These are phyloP conservation scores for Neurospora hispaniola DNA, from an alignment of 495 filamentous ascomycete genomes.

Conservation along the genomic window DNA sequence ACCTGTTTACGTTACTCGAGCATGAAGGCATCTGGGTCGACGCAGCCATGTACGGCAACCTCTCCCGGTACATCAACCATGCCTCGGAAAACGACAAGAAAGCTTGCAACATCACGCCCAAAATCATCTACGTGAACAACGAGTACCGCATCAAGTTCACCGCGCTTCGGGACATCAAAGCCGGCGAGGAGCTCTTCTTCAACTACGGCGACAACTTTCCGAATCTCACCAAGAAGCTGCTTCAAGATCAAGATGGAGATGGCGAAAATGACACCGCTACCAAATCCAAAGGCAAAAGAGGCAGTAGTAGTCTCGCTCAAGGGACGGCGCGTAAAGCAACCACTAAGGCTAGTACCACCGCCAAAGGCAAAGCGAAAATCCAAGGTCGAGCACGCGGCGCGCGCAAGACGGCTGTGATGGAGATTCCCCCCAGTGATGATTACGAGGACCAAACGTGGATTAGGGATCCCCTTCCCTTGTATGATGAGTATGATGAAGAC, in stretches of 20 bases:
- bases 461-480: neutral
- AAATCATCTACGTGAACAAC: constrained; percentile 52
- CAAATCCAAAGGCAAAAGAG: constrained; percentile 13
- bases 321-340: constrained; percentile 15
- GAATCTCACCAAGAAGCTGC: constrained; percentile 38
- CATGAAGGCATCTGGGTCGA: constrained; percentile 42
- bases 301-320: constrained; percentile 1
- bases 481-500: constrained; percentile 12
- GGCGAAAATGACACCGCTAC: neutral
- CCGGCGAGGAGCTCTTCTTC: constrained; percentile 62
- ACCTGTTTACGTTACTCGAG: constrained; percentile 55
- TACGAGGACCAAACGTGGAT: constrained; percentile 8
- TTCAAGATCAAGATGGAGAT: constrained; percentile 25
- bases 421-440: neutral
- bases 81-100: constrained; percentile 31
- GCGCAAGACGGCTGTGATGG: neutral
- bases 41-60: constrained; percentile 42
- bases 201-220: constrained; percentile 50
- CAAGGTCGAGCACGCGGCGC: neutral
- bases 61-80: constrained; percentile 61
- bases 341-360: constrained; percentile 9
- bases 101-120: constrained; percentile 46
- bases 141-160: constrained; percentile 59
- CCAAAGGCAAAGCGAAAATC: neutral
- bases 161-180: constrained; percentile 45